Evolutionary conservation across 139 green algal species (phyloP), one percentile per base, ranked within the genome.

Genomic region (Chlamydomonas sp.): DNA sequence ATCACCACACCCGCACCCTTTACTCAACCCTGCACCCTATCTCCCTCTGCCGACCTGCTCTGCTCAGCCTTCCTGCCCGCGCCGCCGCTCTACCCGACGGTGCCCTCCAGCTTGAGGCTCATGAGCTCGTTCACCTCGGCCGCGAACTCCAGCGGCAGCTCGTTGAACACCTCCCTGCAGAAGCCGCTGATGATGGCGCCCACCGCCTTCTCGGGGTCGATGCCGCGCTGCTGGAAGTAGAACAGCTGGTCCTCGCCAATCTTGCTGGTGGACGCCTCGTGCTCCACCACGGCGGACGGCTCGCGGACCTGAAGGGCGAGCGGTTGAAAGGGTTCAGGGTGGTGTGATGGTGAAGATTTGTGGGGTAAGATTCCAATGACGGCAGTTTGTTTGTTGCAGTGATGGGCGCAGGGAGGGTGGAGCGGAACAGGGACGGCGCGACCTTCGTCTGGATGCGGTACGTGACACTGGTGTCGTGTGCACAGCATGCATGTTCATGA

Each of bases 221-320:
- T 96, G 67, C 98, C 98, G 4, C 98, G 91, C 94, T 99, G 97
- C 93, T 99, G 98, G 92, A 99, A 99, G 94, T 99, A 99, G 86
- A 99, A 99, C 63, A 99, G 94, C 96, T 99, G 98, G 88, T 99
- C 98, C 93, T 99, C 98, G 1, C 97, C 97, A 78, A 99, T 99
- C 95, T 99, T 99, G 86, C 85, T 96, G 61, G 98, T 99, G 76
- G 84, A 95, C 1, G 98, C 98, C 92, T 99, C 98, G 87, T 99
- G 98, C 95, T 99, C 98, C 63, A 99, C 98, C 5, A 93, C 89
- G 9, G 97, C 96, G 10, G 90, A 94, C 2, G 98, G 97, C 71
- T 99, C 92, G 8, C 96, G 95, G 81, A 99, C 98, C 95, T 98
- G 89, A 15, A 69, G 0, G 78, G 62, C 7, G 72, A 10, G 62